phyloP scores from a whole-genome alignment of 2,329 filamentous ascomycete species.

The Hortaea sp. region DNA sequence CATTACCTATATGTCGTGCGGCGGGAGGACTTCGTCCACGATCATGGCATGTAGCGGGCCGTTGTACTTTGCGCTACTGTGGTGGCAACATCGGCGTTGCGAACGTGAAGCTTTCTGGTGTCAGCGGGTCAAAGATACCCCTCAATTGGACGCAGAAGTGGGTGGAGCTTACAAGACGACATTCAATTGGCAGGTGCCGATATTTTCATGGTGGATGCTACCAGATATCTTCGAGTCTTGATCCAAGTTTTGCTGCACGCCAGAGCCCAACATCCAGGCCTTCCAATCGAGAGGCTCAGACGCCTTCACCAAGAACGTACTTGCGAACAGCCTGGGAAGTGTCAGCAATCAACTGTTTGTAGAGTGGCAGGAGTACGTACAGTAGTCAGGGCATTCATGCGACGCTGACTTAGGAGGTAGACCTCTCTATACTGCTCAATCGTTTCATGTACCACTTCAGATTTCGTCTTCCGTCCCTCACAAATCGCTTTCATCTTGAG shows the following conservation, averaged over 20 bases:
- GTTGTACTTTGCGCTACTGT: not conserved
- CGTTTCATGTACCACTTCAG: conserved; percentile 69
- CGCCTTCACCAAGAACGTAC: conserved; percentile 12
- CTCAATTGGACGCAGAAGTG: not conserved
- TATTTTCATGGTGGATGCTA: not conserved
- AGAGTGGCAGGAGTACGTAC: conserved; percentile 25
- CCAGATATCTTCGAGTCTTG: not conserved
- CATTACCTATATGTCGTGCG: too few species aligned
- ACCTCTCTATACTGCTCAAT: conserved; percentile 79
- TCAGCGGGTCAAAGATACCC: not conserved
- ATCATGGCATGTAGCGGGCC: not conserved
- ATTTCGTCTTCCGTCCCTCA: conserved; percentile 66
- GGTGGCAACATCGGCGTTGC: not conserved
- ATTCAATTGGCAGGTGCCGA: not conserved
- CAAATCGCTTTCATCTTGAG: conserved; percentile 94
- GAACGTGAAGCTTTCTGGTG: not conserved
- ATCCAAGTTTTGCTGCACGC: not conserved
- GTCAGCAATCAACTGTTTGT: conserved; percentile 1
- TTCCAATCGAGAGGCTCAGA: not conserved
- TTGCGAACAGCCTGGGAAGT: conserved; percentile 11
- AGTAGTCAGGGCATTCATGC: conserved; percentile 53
- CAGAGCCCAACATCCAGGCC: not conserved
- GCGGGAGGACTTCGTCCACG: too few species aligned
- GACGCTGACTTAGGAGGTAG: conserved; percentile 70
- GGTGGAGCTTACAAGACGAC: not conserved